Base-by-base conservation (phyloP, 345 rosid genomes). In the Eucalyptus tenuipes region DNA sequence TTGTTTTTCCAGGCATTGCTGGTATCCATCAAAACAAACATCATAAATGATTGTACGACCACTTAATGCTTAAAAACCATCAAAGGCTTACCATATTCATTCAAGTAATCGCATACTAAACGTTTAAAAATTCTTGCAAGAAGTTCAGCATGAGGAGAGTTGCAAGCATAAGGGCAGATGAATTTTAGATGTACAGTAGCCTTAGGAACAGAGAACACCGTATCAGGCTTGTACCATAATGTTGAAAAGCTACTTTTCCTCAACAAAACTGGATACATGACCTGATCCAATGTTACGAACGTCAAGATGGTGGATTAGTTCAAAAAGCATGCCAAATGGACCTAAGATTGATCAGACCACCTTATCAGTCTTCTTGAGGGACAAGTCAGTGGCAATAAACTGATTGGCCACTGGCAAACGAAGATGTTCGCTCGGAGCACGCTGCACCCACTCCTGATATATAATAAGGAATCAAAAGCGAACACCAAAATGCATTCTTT, bases 151-250 rank as follows among this genome's bases (percentile, higher is more conserved):
- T 95, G 97, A 81, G 98, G 97, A 89, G 98, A 95, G 92, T 66
- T 90, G 86, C 92, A 90, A 87, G 97, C 95, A 64, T 89, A 88
- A 85, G 98, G 97, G 88, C 98, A 97, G 92, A 91, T 94, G 92
- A 97, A 96, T 90, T 93, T 93, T 90, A 97, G 93, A 92, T 90
- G 93, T 55, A 97, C 94, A 89, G 89, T 93, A 81, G 98, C 98
- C 93, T 95, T 97, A 22, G 99, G 99, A 17, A 92, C 91, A 44
- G 90, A 94, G 93, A 97, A 96, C 90, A 90, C 91, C 52, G 95
- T 95, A 89, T 96, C 98, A 88, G 98, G 98, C 94, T 95, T 96
- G 94, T 93, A 94, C 98, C 98, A 96, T 86, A 96, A 90, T 85
- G 91, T 93, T n/a, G 96, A 96, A 92, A 87, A 92, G 37, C 92